Base-by-base conservation (phyloP, 495 filamentous ascomycete genomes). In the Xylaria scruposa region DNA sequence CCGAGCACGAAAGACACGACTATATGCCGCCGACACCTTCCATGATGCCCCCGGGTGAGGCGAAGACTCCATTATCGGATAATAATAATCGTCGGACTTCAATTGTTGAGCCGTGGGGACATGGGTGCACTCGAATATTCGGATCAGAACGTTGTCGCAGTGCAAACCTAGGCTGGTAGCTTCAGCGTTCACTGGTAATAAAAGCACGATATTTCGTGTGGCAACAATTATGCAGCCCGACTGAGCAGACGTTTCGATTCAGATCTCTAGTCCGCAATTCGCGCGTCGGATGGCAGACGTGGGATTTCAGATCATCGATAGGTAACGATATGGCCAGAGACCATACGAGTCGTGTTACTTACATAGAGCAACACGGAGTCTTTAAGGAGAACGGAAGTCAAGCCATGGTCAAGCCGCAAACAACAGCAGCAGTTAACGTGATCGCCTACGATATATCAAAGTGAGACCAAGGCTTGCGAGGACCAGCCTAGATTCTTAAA, bases 21-120 rank as follows among this genome's bases (percentile, higher is more conserved):
- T 38, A 59, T 68, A 73, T 12, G 46, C 70, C 67, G 68, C 29
- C 53, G 70, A 46, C 61, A 69, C 61, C 42, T 59, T 64, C 54
- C 72, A 73, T 65, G 72, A 68, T 72, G 70, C 53, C 40, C 53
- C 66, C 54, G 56, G 40, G 26, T 68, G 68, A 54, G 70, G 60
- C 67, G 72, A 63, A 72, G 64, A 72, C 61, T 74, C 74, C 76
- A 78, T 76, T 72, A 73, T 74, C 74, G 67, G 66, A 71, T 70
- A 33, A 19, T 51, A 10, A 19, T 9, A 40, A 21, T 66, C 31
- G 63, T 53, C 46, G 63, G n/a, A 44, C n/a, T 36, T 7, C 26
- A 44, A 63, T 13, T 17, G 29, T 24, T 21, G 60, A 63, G 21
- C 38, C 19, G 21, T 6, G 38, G 4, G 7, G 8, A 19, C 31